Conservation (phyloP, 23 red algal species). For the Chondrus crispus region DNA sequence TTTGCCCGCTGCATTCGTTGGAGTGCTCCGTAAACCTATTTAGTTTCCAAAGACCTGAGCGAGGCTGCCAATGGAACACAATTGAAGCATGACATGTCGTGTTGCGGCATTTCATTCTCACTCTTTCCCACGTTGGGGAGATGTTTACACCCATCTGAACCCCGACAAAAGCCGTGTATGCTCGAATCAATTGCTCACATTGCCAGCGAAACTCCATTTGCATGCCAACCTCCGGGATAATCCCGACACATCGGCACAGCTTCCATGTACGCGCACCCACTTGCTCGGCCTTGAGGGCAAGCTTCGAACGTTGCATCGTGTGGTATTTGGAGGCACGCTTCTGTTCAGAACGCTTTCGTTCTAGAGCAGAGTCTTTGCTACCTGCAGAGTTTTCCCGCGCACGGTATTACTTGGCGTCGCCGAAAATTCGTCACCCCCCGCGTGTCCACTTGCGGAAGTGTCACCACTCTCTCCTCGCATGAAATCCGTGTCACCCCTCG, state of each 20-base stretch:
- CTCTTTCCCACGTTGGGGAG: neutral
- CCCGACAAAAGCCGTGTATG: neutral
- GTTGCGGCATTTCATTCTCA: constrained; percentile 10
- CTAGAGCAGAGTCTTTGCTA: no score
- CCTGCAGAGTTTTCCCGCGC: no score
- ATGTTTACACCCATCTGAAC: neutral
- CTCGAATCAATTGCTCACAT: neutral
- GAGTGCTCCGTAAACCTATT: neutral
- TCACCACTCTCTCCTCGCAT: no score
- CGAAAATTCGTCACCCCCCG: no score
- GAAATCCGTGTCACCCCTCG: no score
- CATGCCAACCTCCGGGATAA: neutral
- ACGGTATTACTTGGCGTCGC: no score
- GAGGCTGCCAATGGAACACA: constrained; percentile 7
- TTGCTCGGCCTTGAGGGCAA: no score
- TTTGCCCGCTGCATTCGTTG: neutral
- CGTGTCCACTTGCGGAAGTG: no score
- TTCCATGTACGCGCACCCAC: no score
- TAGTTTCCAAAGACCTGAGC: constrained; percentile 8
- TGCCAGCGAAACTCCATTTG: neutral
- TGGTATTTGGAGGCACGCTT: no score
- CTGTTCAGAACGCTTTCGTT: no score
- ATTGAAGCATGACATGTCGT: neutral
- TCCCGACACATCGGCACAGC: neutral
- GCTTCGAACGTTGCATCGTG: no score